Conservation (phyloP, 345 rosid species). For the Clarkia xantiana region DNA sequence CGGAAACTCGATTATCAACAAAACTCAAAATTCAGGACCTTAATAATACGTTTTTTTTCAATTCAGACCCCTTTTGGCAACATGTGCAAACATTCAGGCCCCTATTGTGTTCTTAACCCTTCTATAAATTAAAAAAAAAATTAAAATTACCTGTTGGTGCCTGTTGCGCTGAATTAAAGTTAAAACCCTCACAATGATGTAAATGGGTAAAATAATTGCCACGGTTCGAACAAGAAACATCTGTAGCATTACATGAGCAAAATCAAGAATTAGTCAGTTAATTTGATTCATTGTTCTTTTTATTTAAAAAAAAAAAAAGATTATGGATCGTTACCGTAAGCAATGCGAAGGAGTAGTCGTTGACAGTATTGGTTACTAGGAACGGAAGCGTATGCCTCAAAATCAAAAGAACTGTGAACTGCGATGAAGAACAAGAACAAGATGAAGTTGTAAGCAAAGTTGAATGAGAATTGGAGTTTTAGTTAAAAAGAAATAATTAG, state of each 20-base stretch:
- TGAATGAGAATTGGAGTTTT: not conserved
- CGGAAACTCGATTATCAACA: too few relatives aligned
- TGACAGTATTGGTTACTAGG: slow-evolving; percentile 23
- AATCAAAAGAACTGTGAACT: slow-evolving; percentile 76
- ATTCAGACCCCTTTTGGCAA: too few relatives aligned
- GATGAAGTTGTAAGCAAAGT: not conserved
- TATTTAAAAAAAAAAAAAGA: not conserved
- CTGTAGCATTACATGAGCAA: slow-evolving; percentile 18
- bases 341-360: slow-evolving; percentile 36
- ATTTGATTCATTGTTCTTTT: not conserved
- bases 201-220: slow-evolving; percentile 67
- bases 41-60: too few relatives aligned
- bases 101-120: too few relatives aligned
- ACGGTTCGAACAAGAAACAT: slow-evolving; percentile 37
- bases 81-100: too few relatives aligned
- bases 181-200: slow-evolving; percentile 34
- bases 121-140: too few relatives aligned
- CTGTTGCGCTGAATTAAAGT: slow-evolving; percentile 33
- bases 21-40: too few relatives aligned
- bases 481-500: not conserved
- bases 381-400: slow-evolving; percentile 64
- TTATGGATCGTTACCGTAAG: slow-evolving; percentile 24
- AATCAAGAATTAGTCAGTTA: not conserved
- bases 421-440: slow-evolving; percentile 12
- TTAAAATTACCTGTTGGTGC: slow-evolving; percentile 18